Evolutionary conservation across 2,329 filamentous ascomycete species (phyloP).

Genomic region (Exophiala phaeomuriformis): DNA sequence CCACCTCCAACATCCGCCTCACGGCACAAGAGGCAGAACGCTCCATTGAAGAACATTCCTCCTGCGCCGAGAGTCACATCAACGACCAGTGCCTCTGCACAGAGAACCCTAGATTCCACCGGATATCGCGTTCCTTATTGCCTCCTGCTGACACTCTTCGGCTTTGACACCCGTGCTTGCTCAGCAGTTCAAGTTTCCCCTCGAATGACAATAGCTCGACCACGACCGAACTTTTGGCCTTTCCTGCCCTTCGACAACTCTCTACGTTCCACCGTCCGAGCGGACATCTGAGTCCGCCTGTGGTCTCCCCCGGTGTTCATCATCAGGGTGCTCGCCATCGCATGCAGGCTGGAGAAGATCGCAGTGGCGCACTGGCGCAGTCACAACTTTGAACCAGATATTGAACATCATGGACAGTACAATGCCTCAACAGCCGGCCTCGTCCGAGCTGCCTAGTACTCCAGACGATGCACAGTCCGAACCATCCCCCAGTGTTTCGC

Average conservation of each 20-base stretch:
- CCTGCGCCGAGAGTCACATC: too few relatives aligned
- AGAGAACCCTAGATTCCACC: not conserved
- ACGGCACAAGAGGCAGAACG: too few relatives aligned
- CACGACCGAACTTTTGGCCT: conserved; percentile 3
- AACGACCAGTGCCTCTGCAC: not conserved
- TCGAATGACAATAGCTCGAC: conserved; percentile 3
- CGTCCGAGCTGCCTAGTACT: conserved; percentile 11
- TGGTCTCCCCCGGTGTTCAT: not conserved
- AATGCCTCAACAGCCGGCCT: conserved; percentile 13
- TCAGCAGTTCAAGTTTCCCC: conserved; percentile 7
- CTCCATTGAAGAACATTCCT: too few relatives aligned
- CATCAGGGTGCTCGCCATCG: not conserved
- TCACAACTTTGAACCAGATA: not conserved
- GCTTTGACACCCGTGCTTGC: conserved; percentile 5
- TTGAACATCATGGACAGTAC: conserved; percentile 21
- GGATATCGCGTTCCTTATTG: not conserved
- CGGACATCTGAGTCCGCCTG: not conserved
- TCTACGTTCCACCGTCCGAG: conserved; percentile 2
- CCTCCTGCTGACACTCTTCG: conserved; percentile 1
- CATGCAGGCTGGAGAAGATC: conserved; percentile 10
- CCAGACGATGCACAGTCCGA: conserved; percentile 11
- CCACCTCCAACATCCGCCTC: too few relatives aligned
- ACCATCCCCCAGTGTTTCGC: conserved; percentile 2
- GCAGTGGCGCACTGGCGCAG: conserved; percentile 10
- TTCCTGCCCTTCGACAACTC: not conserved